Base-by-base conservation (phyloP, 108 stramenopile genomes). In the Cylindrotheca closterium region DNA sequence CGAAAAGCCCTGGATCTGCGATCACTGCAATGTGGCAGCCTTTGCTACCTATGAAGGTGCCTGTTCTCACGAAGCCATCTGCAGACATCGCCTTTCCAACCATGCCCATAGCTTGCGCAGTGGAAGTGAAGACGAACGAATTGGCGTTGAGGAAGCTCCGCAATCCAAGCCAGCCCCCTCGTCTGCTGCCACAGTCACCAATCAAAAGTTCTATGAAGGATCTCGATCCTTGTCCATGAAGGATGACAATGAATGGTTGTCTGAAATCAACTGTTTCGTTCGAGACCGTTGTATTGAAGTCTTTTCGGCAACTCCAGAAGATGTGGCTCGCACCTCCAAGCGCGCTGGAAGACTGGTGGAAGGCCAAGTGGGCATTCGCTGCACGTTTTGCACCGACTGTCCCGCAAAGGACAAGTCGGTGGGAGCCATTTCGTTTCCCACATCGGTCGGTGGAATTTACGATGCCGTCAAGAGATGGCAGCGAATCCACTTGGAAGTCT, bases 241-340 rank as follows among this genome's bases (percentile, higher is more conserved):
- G n/a, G 52, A 70, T 28, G 89, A 91, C 47, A 7, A 59, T 19
- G 75, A 86, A 28, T 86, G 80, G 74, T 68, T 91, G 7, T 84
- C 84, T 7, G 79, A 83, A 28, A 33, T 86, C 10, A 83, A 88
- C 49, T 87, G 85, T 59, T 91, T 76, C 65, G 72, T 91, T 22
- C 77, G 89, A 21, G 66, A 71, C 42, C 49, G 78, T 30, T 86
- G 86, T 54, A 85, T 85, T 3, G 88, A 92, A 66, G 83, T 80
- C 2, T 92, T 92, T 60, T 72, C 82, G 15, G 91, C 91, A 21
- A 74, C 84, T 3, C 46, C 74, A 33, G 71, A 61, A 18, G 88
- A 92, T 47, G 83, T 89, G 21, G 75, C 87, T n/a, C 72, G 79
- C 4, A 85, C 91, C 1, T 77, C 80, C 65, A 88, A 85, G 72